Evolutionary conservation across 768 basidiomycete species (phyloP), one percentile per base, ranked within the genome.

Genomic region (Boletus reticulatus): DNA sequence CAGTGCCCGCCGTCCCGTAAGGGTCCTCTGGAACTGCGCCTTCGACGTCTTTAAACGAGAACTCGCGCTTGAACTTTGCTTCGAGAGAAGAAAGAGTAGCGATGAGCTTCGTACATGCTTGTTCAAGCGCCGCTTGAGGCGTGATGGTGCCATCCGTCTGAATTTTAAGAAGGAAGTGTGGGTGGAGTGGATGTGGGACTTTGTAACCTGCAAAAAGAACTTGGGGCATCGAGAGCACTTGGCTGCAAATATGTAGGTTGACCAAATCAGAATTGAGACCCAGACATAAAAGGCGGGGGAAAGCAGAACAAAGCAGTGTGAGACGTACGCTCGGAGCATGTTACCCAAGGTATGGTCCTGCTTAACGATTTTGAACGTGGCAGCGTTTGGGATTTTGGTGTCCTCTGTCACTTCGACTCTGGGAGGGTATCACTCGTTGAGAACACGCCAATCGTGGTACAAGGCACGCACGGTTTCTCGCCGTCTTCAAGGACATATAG

Each of bases 151-250:
- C 92, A 72, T 98, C 94, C 2, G 95, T 98, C 74, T 98, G 97
- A 52, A 98, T 84, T 72, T 97, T 98, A 72, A 99, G 84, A 54
- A 92, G 79, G 75, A 98, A 96, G 70, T 94, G 83, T 9, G 95
- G 94, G 60, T 97, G 92, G 20, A 96, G 84, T 1, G 97, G 96
- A 66, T 98, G 97, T 0, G 96, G 96, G 38, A 94, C 93, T 76
- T 95, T 94, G 85, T 98, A 98, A 2, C 97, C 97, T 1, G 95
- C 95, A 69, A 98, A 98, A 57, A 94, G 85, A 61, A 98, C 85
- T 61, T 86, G 80, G 7, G 92, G 88, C 82, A 90, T 89, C 9
- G 86, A 74, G 34, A 98, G 85, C 29, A 98, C 87, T 80, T 99
- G 94, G 4, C 95, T 97, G 69, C 22, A 44, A 46, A 48, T 31